These are phyloP conservation scores for Xerocomus tenax DNA, from an alignment of 1,284 basidiomycete species.

Conservation along the genomic window DNA sequence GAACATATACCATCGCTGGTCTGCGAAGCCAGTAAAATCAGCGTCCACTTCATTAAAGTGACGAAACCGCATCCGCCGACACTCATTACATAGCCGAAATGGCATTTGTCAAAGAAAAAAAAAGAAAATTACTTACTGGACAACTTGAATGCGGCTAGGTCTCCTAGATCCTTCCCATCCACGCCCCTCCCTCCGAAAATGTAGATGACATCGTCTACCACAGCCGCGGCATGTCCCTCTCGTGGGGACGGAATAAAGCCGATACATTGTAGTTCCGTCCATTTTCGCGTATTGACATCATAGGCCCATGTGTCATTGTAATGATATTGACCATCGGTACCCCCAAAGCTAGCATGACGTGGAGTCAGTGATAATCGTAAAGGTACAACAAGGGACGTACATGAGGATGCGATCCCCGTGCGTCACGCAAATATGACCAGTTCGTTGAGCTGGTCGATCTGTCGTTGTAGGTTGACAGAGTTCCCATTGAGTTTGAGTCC, in stretches of 20 bases:
- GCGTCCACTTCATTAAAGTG: neutral
- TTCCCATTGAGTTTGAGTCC: constrained; percentile 72
- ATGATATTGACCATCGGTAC: constrained; percentile 96
- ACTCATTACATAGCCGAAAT: neutral
- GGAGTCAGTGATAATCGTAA: constrained; percentile 10
- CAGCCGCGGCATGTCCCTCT: constrained; percentile 93
- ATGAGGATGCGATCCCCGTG: constrained; percentile 80
- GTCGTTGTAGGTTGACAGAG: constrained; percentile 55
- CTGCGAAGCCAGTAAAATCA: constrained; percentile 31
- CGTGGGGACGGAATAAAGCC: constrained; percentile 95
- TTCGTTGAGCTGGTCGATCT: constrained; percentile 76
- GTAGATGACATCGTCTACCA: constrained; percentile 98
- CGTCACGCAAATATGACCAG: constrained; percentile 88
- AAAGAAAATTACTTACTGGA: constrained; percentile 57
- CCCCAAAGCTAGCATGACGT: constrained; percentile 69
- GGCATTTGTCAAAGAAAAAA: constrained; percentile 1
- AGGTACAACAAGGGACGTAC: constrained; percentile 39
- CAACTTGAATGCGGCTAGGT: constrained; percentile 95
- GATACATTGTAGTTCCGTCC: constrained; percentile 93
- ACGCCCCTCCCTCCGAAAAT: constrained; percentile 96
- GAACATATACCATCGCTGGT: constrained; percentile 95
- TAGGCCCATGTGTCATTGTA: constrained; percentile 99
- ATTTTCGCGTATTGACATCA: constrained; percentile 73
- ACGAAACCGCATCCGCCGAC: neutral
- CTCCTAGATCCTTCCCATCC: constrained; percentile 92